phyloP scores from a whole-genome alignment of 768 basidiomycete species.

The Epithele typhae region DNA sequence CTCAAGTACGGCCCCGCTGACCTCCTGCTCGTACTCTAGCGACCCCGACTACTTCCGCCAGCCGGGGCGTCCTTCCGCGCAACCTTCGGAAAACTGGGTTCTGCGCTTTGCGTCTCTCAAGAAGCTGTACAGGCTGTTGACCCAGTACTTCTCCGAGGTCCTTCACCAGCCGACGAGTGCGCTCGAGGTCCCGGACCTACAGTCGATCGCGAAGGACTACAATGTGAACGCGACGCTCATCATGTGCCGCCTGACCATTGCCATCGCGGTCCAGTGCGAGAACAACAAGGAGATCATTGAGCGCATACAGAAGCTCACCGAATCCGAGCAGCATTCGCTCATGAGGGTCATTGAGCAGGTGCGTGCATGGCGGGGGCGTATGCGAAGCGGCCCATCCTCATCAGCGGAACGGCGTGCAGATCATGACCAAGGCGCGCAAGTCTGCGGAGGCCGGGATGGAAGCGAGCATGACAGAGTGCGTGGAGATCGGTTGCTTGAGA shows the following conservation, averaged over 20 bases:
- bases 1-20: not conserved
- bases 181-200: slow-evolving; percentile 85
- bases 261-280: slow-evolving; percentile 85
- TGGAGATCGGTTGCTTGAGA: slow-evolving; percentile 10
- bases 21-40: slow-evolving; percentile 33
- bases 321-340: slow-evolving; percentile 80
- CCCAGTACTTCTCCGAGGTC: slow-evolving; percentile 82
- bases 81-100: slow-evolving; percentile 85
- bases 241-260: slow-evolving; percentile 79
- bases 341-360: slow-evolving; percentile 96
- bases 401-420: slow-evolving; percentile 35
- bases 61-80: slow-evolving; percentile 49
- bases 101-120: slow-evolving; percentile 80
- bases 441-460: slow-evolving; percentile 50
- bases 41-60: slow-evolving; percentile 78
- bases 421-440: slow-evolving; percentile 71
- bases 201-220: slow-evolving; percentile 77
- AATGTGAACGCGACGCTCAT: slow-evolving; percentile 60
- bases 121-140: slow-evolving; percentile 81
- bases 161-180: slow-evolving; percentile 74
- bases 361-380: slow-evolving; percentile 18
- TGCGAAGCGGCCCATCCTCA: not conserved
- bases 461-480: slow-evolving; percentile 75
- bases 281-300: slow-evolving; percentile 85
- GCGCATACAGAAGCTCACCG: slow-evolving; percentile 80